Base-by-base conservation (phyloP, 169 alveolate species). In the Babesia caballi region DNA sequence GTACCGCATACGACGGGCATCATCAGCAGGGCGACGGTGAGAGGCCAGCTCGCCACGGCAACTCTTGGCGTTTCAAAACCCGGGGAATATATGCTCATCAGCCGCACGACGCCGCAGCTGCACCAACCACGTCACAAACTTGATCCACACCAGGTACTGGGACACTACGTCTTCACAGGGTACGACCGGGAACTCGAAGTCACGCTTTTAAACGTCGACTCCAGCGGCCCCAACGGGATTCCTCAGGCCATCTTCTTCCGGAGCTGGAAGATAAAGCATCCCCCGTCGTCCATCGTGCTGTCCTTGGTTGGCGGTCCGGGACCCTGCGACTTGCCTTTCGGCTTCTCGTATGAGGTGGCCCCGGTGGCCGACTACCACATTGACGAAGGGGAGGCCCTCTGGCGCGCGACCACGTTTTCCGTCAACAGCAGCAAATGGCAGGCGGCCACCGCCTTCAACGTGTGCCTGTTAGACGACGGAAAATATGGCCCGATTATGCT, bases 171-270 rank as follows among this genome's bases (percentile, higher is more conserved):
- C 9, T 63, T 63, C 51, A 27, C 38, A 36, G 84, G 84, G 33
- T 74, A 9, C 67, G 67, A 77, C 32, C 21, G 25, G 25, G 47
- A 66, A 30, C 7, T 32, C 27, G 30, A 27, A 17, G 53, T 77
- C 28, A 36, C 80, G 0, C 40, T 77, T 2, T 7, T 54, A 7
- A 44, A 30, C 21, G 49, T 23, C 25, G 56, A 56, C 25, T 41
- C 30, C n/a, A 47, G 21, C 1, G 44, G 50, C n/a, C n/a, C 28
- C 25, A 47, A 42, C 32, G 19, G 19, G 12, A 36, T 56, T 11
- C 60, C 60, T 19, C 82, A 77, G 30, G 66, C 85, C 19, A n/a
- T 77, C 15, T 67, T 77, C 35, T 59, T 77, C 32, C 36, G 59
- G 61, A 77, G 82, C 44, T 77, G 78, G 82, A 77, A 56, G 38